phyloP scores from a whole-genome alignment of 1,284 basidiomycete genomes.

The Microstroma glucosiphilum region DNA sequence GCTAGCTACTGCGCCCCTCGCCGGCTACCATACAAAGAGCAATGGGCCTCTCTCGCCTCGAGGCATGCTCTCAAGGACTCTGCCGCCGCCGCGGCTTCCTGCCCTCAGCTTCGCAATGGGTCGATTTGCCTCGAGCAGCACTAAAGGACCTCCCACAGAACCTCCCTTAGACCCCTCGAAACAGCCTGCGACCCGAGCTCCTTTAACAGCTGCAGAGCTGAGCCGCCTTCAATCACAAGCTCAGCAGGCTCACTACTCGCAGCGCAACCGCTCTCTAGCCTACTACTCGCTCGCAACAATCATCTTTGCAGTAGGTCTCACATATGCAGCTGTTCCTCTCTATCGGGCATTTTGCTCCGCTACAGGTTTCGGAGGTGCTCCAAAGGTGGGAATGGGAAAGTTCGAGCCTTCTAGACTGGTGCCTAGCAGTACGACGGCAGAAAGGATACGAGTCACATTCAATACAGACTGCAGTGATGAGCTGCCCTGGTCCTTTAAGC shows the following conservation, averaged over 20 bases:
- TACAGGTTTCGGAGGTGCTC: constrained; percentile 92
- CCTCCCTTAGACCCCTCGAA: too few relatives aligned
- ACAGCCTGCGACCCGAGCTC: not conserved
- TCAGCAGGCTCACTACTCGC: constrained; percentile 25
- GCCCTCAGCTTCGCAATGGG: too few relatives aligned
- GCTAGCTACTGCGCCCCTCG: too few relatives aligned
- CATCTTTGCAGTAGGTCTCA: constrained; percentile 70
- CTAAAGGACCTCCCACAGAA: too few relatives aligned
- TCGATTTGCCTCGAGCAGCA: too few relatives aligned
- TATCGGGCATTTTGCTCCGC: constrained; percentile 97
- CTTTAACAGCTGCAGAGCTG: not conserved
- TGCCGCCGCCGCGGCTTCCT: too few relatives aligned
- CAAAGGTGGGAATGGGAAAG: constrained; percentile 60
- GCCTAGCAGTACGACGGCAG: constrained; percentile 19
- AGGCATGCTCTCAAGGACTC: too few relatives aligned
- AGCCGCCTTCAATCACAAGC: not conserved
- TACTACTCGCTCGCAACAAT: constrained; percentile 79
- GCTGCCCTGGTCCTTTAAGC: constrained; percentile 86
- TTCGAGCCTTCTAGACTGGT: constrained; percentile 37
- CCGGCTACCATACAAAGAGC: too few relatives aligned
- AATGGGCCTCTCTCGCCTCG: too few relatives aligned
- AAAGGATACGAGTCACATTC: constrained; percentile 80
- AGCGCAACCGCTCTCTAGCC: constrained; percentile 63
- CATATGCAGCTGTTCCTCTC: constrained; percentile 92
- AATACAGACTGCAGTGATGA: constrained; percentile 84